Base-by-base conservation (phyloP, 1,284 basidiomycete species). In the Rhodotorula sp. region DNA sequence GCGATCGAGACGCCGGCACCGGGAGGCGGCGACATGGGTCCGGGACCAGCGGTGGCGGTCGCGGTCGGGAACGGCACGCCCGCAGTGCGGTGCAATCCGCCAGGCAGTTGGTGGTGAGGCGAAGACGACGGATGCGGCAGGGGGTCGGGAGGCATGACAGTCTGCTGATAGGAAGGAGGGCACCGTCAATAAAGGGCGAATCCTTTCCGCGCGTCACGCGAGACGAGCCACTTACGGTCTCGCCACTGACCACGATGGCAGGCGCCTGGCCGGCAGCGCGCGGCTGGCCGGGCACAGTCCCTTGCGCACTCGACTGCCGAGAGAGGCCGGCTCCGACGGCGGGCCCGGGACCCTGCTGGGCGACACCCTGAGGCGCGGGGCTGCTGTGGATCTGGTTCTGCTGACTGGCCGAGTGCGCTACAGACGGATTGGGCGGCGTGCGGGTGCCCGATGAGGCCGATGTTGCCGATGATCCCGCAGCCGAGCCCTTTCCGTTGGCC, bases 231-330 rank as follows among this genome's bases (percentile, higher is more conserved):
- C 76, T 71, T 53, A 78, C 79, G 69, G 78, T 81, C 46, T 91
- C 85, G 78, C 89, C 91, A 75, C 94, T 91, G 77, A 95, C 91
- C 64, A 96, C 91, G 77, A 95, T 73, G 3, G 63, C 45, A 3
- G 73, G 71, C 22, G 71, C 71, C 45, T 67, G 64, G 0, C 37
- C 44, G 53, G 30, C 24, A 4, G 60, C 56, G 18, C 60, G 15
- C 61, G 69, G 69, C 62, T 74, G 69, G 24, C 67, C 66, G 1
- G 67, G 62, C 44, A 30, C 26, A 6, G 22, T 53, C 29, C 53
- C 53, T n/a, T 54, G 53, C 4, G 53, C 8, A 53, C 42, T 49
- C 37, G 44, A 29, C 29, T 60, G 59, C 44, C 59, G 29, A 29
- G 26, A 45, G n/a, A 45, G 8, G 10, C 45, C 44, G 45, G 42